These are phyloP conservation scores for Ballota nigra DNA, from an alignment of 257 asterid species.

Conservation along the genomic window DNA sequence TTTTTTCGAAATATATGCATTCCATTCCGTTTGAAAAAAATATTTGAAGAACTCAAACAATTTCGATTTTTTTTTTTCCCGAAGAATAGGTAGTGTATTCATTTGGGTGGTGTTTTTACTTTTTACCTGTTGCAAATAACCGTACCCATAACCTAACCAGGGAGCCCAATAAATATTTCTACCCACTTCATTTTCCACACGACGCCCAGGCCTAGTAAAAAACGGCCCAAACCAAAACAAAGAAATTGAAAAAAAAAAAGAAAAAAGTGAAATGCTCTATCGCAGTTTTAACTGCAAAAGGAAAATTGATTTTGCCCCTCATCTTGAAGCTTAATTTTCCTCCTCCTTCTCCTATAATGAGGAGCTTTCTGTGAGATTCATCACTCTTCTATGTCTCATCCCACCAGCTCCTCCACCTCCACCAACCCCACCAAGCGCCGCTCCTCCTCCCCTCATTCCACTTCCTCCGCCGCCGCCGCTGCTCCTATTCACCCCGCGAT, in stretches of 20 bases:
- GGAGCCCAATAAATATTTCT: too few relatives aligned
- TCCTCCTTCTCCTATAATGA: constrained; percentile 31
- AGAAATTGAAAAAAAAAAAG: not conserved
- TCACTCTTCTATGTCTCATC: constrained; percentile 60
- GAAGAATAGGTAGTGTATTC: too few relatives aligned
- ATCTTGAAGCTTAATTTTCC: constrained; percentile 9
- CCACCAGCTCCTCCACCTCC: constrained; percentile 38
- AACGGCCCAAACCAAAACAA: not conserved
- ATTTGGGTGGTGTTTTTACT: too few relatives aligned
- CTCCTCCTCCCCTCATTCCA: constrained; percentile 23
- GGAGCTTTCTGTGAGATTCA: constrained; percentile 42
- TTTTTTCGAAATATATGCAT: too few relatives aligned
- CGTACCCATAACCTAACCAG: too few relatives aligned
- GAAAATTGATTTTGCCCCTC: not conserved
- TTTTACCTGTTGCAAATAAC: too few relatives aligned
- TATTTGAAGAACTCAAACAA: too few relatives aligned
- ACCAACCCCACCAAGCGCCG: constrained; percentile 27
- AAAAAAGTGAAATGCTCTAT: not conserved
- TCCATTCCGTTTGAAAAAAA: too few relatives aligned
- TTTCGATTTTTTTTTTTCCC: too few relatives aligned
- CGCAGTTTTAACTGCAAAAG: not conserved
- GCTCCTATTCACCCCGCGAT: constrained; percentile 46
- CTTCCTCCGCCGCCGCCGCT: constrained; percentile 26
- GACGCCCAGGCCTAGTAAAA: not conserved
- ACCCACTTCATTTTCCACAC: too few relatives aligned